Percentiles rank a stretch among this genome's conserved stretches.
Evolutionary conservation across 305 asterid species (phyloP).

Genomic region (Coffea humblotiana): DNA sequence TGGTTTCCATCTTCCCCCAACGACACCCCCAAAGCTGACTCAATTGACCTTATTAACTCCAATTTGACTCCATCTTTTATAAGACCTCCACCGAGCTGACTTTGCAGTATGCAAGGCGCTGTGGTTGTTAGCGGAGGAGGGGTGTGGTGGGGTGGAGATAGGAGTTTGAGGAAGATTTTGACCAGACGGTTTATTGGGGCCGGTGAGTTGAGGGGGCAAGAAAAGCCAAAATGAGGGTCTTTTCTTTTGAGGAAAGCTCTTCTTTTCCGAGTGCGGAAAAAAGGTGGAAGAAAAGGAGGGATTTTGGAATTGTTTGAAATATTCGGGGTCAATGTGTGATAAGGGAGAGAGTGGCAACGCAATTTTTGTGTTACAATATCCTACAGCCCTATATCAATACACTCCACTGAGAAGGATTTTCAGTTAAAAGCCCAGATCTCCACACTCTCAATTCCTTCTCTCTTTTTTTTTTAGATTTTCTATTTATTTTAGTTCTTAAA

Average conservation of each 20-base stretch:
- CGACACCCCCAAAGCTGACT: conserved; percentile 54
- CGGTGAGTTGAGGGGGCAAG: neutral
- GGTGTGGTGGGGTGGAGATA: neutral
- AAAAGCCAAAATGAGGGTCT: too few species aligned
- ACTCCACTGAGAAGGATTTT: too few species aligned
- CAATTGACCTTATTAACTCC: conserved; percentile 56
- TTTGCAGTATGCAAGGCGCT: neutral
- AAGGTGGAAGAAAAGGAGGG: neutral
- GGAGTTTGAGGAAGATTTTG: conserved; percentile 9
- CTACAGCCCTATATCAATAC: too few species aligned
- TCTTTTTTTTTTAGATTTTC: too few species aligned
- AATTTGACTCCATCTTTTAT: conserved; percentile 43
- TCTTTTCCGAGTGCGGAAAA: too few species aligned
- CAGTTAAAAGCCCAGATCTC: too few species aligned
- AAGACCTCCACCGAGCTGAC: neutral
- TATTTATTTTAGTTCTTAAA: too few species aligned
- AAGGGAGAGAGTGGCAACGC: neutral
- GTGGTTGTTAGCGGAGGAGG: neutral
- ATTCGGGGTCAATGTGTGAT: neutral
- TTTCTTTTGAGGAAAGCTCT: too few species aligned
- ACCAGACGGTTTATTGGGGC: conserved; percentile 16
- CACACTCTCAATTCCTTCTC: too few species aligned
- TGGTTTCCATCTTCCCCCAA: conserved; percentile 52
- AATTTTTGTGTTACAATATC: neutral
- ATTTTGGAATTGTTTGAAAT: neutral